Evolutionary conservation across 2,329 filamentous ascomycete species (phyloP).

Genomic region (Xylariaceae sp.): DNA sequence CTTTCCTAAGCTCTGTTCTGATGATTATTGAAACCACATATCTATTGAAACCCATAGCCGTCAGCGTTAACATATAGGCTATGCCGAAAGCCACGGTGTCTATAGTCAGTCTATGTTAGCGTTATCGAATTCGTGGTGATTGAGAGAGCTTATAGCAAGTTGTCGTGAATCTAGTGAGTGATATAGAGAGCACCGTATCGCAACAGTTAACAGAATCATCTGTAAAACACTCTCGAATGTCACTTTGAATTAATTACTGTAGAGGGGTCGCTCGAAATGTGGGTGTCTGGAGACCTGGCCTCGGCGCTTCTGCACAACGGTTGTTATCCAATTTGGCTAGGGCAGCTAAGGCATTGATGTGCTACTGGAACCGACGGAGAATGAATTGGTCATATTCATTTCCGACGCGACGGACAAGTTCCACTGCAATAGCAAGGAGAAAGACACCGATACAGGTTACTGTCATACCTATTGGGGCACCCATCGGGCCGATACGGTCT

Average conservation of each 20-base stretch:
- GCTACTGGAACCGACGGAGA: constrained; percentile 46
- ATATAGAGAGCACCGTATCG: neutral
- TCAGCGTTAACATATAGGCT: constrained; percentile 52
- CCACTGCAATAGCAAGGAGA: constrained; percentile 48
- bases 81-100: constrained; percentile 49
- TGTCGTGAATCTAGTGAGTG: too few species aligned
- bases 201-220: neutral
- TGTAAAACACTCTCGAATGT: constrained; percentile 35
- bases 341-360: constrained; percentile 38
- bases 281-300: constrained; percentile 29
- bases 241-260: constrained; percentile 48
- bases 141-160: too few species aligned
- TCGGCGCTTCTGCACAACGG: constrained; percentile 23
- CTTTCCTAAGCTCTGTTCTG: constrained; percentile 56
- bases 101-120: constrained; percentile 22
- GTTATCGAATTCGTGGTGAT: neutral
- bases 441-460: constrained; percentile 52
- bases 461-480: too few species aligned
- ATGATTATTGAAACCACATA: constrained; percentile 52
- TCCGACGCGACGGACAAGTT: constrained; percentile 48
- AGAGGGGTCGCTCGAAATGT: constrained; percentile 48
- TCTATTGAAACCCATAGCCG: constrained; percentile 54
- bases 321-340: constrained; percentile 22
- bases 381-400: constrained; percentile 51
- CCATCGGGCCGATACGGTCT: too few species aligned